Conservation (phyloP, 768 basidiomycete genomes). For the Suillus paluster region DNA sequence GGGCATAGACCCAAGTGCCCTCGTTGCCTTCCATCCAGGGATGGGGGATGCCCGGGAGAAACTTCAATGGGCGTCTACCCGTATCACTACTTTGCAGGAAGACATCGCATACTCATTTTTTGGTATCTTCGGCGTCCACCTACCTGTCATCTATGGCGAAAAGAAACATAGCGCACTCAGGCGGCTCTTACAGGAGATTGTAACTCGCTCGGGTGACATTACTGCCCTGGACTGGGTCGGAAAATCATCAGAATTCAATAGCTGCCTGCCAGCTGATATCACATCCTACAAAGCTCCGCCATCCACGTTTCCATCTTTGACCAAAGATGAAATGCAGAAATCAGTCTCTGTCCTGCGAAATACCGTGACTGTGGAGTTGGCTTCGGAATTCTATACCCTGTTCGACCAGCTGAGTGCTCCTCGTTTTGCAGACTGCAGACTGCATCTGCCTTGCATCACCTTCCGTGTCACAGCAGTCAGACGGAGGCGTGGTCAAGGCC, state of each 20-base stretch:
- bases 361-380: not conserved
- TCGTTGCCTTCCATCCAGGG: too few relatives aligned
- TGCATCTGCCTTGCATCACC: not conserved
- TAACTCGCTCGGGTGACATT: not conserved
- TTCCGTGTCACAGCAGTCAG: not conserved
- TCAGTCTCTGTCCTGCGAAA: not conserved
- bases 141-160: too few relatives aligned
- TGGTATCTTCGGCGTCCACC: too few relatives aligned
- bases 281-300: not conserved
- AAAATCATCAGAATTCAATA: too few relatives aligned
- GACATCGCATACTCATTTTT: too few relatives aligned
- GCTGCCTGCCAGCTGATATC: constrained; percentile 6
- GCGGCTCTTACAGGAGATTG: not conserved
- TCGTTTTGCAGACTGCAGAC: not conserved
- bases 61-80: too few relatives aligned
- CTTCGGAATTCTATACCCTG: not conserved
- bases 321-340: not conserved
- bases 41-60: too few relatives aligned
- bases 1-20: not conserved
- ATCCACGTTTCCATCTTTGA: not conserved
- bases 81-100: too few relatives aligned
- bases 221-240: too few relatives aligned
- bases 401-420: not conserved
- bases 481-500: not conserved
- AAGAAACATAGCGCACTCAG: not conserved